These are phyloP conservation scores for Populus hybrid DNA, from an alignment of 441 rosid genomes.

Conservation along the genomic window DNA sequence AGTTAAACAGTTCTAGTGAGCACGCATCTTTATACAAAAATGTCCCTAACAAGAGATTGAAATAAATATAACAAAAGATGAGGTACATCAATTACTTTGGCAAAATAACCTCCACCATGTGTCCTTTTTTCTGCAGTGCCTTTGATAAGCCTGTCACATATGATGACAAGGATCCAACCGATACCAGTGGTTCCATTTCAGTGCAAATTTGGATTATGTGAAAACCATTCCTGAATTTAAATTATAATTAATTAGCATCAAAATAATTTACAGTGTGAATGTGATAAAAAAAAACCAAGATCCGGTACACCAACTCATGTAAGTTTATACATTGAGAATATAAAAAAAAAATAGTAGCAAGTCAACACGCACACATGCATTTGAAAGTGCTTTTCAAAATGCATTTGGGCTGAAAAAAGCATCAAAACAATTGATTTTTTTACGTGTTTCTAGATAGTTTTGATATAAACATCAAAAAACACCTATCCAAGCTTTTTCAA, in stretches of 20 bases:
- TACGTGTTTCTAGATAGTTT: no score
- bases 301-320: no score
- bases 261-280: conserved; percentile 1
- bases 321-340: no score
- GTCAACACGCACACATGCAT: no score
- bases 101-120: conserved; percentile 76
- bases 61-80: neutral
- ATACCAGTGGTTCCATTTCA: conserved; percentile 76
- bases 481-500: no score
- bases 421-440: no score
- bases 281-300: neutral
- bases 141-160: conserved; percentile 58
- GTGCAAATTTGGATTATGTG: conserved; percentile 81
- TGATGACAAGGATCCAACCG: conserved; percentile 64
- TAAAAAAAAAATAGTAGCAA: no score
- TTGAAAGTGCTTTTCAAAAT: no score
- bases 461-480: no score
- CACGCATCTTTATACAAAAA: neutral
- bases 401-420: no score
- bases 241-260: conserved; percentile 4
- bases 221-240: conserved; percentile 51
- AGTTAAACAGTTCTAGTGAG: no score
- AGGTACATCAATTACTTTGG: conserved; percentile 54
- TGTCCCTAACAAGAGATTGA: neutral
- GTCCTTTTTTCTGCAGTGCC: conserved; percentile 67